Evolutionary conservation across 805 yeast species (phyloP).

Genomic region (Candida broadrunensis): DNA sequence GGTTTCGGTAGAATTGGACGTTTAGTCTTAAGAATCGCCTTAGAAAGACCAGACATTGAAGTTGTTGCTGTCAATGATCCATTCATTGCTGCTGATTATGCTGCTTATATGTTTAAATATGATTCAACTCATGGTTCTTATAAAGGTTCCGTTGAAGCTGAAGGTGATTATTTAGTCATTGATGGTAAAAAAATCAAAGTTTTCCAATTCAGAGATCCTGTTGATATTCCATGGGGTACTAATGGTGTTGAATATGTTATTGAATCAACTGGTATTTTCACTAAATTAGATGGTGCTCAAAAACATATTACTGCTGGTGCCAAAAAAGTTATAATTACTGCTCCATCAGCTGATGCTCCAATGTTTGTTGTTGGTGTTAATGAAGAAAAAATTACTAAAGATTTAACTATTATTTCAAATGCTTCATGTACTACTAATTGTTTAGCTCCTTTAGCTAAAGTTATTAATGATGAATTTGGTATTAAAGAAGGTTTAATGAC

Average conservation of each 20-base stretch:
- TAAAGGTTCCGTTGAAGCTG: conserved; percentile 67
- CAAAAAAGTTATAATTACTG: conserved; percentile 91
- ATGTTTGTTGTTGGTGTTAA: conserved; percentile 94
- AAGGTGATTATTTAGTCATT: conserved; percentile 60
- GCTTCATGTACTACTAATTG: conserved; percentile 97
- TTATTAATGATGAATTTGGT: conserved; percentile 80
- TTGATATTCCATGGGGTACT: conserved; percentile 83
- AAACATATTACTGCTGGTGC: conserved; percentile 90
- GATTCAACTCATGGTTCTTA: conserved; percentile 90
- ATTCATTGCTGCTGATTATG: conserved; percentile 84
- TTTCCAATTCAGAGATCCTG: conserved; percentile 83
- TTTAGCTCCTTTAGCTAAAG: conserved; percentile 92
- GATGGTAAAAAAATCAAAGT: conserved; percentile 66
- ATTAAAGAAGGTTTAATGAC: conserved; percentile 93
- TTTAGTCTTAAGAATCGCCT: conserved; percentile 80
- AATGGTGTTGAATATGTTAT: conserved; percentile 80
- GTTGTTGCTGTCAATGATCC: conserved; percentile 91
- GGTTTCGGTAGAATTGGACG: conserved; percentile 96
- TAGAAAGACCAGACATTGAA: conserved; percentile 68
- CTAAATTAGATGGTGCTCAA: conserved; percentile 73
- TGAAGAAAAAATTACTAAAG: conserved; percentile 72
- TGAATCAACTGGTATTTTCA: conserved; percentile 95
- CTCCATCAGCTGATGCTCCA: conserved; percentile 92
- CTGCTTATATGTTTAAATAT: conserved; percentile 93
- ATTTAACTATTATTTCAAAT: conserved; percentile 76